Evolutionary conservation across 2,329 filamentous ascomycete species (phyloP), one percentile per base, ranked within the genome.

Genomic region (Leptosphaerulina australis): DNA sequence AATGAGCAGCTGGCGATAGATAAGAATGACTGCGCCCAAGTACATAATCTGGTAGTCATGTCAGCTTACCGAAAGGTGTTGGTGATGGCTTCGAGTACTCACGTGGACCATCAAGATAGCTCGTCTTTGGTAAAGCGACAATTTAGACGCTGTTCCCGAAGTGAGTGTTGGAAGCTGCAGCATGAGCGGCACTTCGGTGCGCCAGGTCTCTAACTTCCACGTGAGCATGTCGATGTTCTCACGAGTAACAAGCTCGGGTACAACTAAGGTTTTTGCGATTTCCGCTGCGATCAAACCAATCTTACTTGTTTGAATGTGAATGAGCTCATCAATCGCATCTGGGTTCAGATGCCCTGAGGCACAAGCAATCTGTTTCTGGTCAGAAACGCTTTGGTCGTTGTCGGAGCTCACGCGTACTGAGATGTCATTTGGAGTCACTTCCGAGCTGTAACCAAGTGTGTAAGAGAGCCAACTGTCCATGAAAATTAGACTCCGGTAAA

Each of bases 401-500:
- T 6, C 17, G n/a, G 8, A 29, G 22, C 29, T 28, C 8, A 15
- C 8, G 48, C 64, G 18, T 69, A 71, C 68, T 40, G 58, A 44
- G 10, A 65, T 53, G 35, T 73, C 70, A 9, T 52, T 59, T 4
- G 59, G 14, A 7, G 64, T 67, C 5, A 68, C 61, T 34, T 72
- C 69, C 5, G 69, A 63, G 6, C 46, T 52, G 41, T 72, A 74
- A 6, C 71, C 71, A 1, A 74, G 50, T 2, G 70, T 74, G 30
- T 71, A 73, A 1, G 69, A 70, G 5, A 73, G 59, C 71, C 71
- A 74, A 17, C 66, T 67, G 50, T 73, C 71, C 66, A 73, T 70
- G 53, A 73, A 74, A 7, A 73, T 66, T 8, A 73, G 52, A 37
- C 68, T 73, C 8, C 70, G 61, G 26, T 64, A 68, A 11, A 74